Evolutionary conservation across 192 early-diverging fungal species (phyloP).

Genomic region (Umbelopsis isabellina): DNA sequence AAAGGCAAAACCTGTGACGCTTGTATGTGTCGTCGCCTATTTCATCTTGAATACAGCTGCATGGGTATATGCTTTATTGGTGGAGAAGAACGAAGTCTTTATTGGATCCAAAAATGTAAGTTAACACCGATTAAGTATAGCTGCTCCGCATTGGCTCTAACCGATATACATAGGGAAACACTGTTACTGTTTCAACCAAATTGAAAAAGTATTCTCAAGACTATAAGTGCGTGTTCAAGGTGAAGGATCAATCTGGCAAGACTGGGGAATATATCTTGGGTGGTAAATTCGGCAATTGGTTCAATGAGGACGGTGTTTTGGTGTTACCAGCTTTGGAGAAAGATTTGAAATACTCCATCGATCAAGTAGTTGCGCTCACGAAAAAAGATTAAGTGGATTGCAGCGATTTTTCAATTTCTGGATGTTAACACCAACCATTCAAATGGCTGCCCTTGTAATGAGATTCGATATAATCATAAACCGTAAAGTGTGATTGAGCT

Average conservation of each 20-base stretch:
- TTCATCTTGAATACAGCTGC: slow-evolving; percentile 52
- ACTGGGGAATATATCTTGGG: slow-evolving; percentile 55
- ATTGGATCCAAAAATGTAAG: slow-evolving; percentile 57
- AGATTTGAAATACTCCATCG: slow-evolving; percentile 38
- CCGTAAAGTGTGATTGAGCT: no score
- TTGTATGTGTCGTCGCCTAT: slow-evolving; percentile 58
- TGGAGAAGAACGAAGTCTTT: slow-evolving; percentile 73
- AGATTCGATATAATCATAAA: no score
- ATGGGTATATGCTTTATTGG: slow-evolving; percentile 58
- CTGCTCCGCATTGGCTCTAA: no score
- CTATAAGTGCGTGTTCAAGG: not conserved
- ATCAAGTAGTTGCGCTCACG: not conserved
- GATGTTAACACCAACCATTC: no score
- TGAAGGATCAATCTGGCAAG: slow-evolving; percentile 40
- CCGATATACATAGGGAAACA: not conserved
- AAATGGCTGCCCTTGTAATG: no score
- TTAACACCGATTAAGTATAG: slow-evolving; percentile 8
- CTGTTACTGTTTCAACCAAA: not conserved
- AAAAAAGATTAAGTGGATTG: no score
- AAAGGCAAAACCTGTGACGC: slow-evolving; percentile 62
- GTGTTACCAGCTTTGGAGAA: slow-evolving; percentile 54
- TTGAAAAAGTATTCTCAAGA: not conserved
- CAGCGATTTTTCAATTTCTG: no score
- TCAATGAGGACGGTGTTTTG: slow-evolving; percentile 69
- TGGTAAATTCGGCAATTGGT: slow-evolving; percentile 65